These are phyloP conservation scores for Immersiporthe knoxdaviesiana DNA, from an alignment of 2,329 filamentous ascomycete species.

Conservation along the genomic window DNA sequence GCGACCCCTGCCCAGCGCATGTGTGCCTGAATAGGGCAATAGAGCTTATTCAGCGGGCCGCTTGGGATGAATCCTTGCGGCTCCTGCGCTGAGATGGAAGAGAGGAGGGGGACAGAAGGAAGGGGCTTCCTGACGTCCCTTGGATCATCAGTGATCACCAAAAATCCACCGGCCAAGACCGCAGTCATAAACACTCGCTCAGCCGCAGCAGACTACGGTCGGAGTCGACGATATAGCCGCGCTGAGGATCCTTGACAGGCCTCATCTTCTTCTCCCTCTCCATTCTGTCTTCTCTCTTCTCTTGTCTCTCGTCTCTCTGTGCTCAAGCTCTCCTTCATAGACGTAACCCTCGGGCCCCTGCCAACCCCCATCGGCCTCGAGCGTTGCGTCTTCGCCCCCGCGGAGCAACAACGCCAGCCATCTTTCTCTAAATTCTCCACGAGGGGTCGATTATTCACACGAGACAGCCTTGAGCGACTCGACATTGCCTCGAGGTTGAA, in stretches of 20 bases:
- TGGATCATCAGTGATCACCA: neutral
- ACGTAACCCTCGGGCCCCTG: neutral
- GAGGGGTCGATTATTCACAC: neutral
- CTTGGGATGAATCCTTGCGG: conserved; percentile 1
- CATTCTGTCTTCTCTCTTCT: neutral
- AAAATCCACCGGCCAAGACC: neutral
- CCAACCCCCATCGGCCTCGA: neutral
- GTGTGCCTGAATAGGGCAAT: neutral
- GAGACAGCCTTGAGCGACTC: neutral
- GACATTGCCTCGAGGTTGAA: neutral
- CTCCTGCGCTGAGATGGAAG: neutral
- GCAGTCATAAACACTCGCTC: neutral
- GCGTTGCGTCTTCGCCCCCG: neutral
- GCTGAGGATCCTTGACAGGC: neutral
- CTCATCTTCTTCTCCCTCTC: neutral
- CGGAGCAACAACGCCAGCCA: neutral
- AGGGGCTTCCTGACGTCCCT: neutral
- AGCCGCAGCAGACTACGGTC: neutral
- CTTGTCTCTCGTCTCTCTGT: neutral
- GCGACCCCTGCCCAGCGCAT: neutral
- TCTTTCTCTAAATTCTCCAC: neutral
- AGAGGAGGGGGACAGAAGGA: neutral
- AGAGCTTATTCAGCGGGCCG: conserved; percentile 10
- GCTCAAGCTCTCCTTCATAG: neutral
- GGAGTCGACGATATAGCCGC: neutral